phyloP scores from a whole-genome alignment of 2,329 filamentous ascomycete species.

The Curvularia spicifera region DNA sequence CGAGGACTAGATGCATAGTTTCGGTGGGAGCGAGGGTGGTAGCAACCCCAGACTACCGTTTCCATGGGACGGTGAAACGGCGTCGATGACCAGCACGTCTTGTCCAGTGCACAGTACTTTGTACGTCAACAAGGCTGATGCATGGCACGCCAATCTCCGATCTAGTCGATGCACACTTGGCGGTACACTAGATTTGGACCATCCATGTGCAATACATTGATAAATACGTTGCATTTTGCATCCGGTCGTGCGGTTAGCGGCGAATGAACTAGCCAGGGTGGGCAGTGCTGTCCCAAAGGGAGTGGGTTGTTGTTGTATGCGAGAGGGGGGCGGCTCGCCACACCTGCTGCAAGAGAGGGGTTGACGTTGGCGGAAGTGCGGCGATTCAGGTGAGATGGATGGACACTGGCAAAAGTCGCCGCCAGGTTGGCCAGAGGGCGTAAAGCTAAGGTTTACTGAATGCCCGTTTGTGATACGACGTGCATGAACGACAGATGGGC shows the following conservation, averaged over 20 bases:
- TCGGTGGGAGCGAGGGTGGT: not conserved
- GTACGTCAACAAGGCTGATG: not conserved
- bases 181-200: slow-evolving; percentile 1
- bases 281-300: slow-evolving; percentile 21
- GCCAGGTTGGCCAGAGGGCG: not conserved
- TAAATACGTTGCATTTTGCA: slow-evolving; percentile 4
- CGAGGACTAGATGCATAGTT: not conserved
- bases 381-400: slow-evolving; percentile 8
- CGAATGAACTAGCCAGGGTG: slow-evolving; percentile 22
- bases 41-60: slow-evolving; percentile 4
- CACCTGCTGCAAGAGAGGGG: slow-evolving; percentile 25
- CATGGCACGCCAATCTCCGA: not conserved
- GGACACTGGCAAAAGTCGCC: not conserved
- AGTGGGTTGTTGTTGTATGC: slow-evolving; percentile 13
- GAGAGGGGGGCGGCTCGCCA: slow-evolving; percentile 24
- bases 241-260: slow-evolving; percentile 9
- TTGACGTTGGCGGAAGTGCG: slow-evolving; percentile 1
- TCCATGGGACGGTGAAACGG: slow-evolving; percentile 9
- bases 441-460: not conserved
- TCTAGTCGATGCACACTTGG: not conserved
- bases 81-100: not conserved
- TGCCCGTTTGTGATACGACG: not conserved
- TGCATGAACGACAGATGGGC: not conserved
- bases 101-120: not conserved
- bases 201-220: not conserved